Percentiles rank a stretch among this genome's conserved stretches.
phyloP scores from a whole-genome alignment of 2,329 filamentous ascomycete genomes.

The Ophiocordyceps unilateralis region DNA sequence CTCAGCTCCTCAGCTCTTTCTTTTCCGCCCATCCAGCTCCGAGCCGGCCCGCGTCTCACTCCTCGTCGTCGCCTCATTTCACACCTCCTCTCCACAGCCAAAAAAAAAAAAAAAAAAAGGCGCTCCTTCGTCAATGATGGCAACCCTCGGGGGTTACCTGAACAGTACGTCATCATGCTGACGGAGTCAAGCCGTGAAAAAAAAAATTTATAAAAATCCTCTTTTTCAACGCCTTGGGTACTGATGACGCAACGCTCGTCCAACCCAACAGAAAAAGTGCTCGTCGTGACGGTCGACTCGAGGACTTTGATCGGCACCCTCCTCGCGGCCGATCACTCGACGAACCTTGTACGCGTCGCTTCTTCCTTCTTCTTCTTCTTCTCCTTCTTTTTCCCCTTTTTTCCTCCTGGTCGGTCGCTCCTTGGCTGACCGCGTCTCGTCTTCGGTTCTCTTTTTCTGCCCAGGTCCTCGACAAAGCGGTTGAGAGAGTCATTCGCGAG shows the following conservation, averaged over 20 bases:
- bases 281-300: constrained; percentile 83
- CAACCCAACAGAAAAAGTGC: constrained; percentile 58
- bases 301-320: constrained; percentile 72
- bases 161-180: constrained; percentile 19
- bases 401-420: not conserved
- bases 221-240: not conserved
- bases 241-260: no score
- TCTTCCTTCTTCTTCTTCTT: not conserved
- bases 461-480: constrained; percentile 61
- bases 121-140: constrained; percentile 16
- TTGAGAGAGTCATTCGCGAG: constrained; percentile 80
- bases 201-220: no score
- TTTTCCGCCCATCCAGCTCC: no score
- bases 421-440: not conserved
- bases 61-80: not conserved
- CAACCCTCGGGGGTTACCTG: constrained; percentile 25
- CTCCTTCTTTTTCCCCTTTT: not conserved
- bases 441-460: no score
- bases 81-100: not conserved
- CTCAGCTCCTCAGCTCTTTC: no score
- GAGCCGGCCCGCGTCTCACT: no score
- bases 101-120: not conserved
- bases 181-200: no score
- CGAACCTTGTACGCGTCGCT: constrained; percentile 45
- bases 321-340: constrained; percentile 74